Base-by-base conservation (phyloP, 2,329 filamentous ascomycete genomes). In the Claviceps sp. region DNA sequence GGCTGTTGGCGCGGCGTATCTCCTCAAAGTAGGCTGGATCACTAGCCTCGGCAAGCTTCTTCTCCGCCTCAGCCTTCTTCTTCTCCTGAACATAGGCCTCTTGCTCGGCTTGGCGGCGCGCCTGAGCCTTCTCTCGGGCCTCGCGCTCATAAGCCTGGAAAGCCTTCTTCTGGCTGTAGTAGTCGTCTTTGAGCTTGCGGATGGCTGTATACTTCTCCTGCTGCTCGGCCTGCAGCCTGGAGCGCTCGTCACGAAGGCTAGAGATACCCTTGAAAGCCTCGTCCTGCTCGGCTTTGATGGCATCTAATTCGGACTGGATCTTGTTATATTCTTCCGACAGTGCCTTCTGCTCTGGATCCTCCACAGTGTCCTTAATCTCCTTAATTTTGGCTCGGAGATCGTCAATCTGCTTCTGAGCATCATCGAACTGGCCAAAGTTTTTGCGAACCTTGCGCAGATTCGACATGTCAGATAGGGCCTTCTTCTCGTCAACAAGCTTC, bases 401-500 rank as follows among this genome's bases (percentile, higher is more conserved):
- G 63, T 93, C 86, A 60, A 98, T 97, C 59, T 79, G 79, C 77
- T 94, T 94, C 72, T 97, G 87, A 37, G 82, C 76, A 54, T 86
- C 82, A 55, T 95, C 88, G 63, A 97, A 85, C 56, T 82, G 80
- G 54, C 83, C 81, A 67, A 98, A 96, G 70, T 82, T 85, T 81
- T 96, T 97, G 73, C 87, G 87, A 63, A 86, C 79, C 76, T 94
- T 95, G 69, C 86, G 84, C 59, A 97, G 74, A 66, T 73, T 84
- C 48, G 85, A 86, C 61, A 95, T 84, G 62, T 96, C 88, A 49
- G 79, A 73, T 20, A 97, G 77, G 8, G 88, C 84, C 79, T 96
- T 97, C 77, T 88, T 94, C 80, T 97, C 93, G 62, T 98, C 93
- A 11, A 97, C 93, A 50, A 98, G 75, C 73, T 90, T 95, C 85